Evolutionary conservation across 2,329 filamentous ascomycete genomes (phyloP), one percentile per base, ranked within the genome.

Genomic region (Clonostachys chloroleuca): DNA sequence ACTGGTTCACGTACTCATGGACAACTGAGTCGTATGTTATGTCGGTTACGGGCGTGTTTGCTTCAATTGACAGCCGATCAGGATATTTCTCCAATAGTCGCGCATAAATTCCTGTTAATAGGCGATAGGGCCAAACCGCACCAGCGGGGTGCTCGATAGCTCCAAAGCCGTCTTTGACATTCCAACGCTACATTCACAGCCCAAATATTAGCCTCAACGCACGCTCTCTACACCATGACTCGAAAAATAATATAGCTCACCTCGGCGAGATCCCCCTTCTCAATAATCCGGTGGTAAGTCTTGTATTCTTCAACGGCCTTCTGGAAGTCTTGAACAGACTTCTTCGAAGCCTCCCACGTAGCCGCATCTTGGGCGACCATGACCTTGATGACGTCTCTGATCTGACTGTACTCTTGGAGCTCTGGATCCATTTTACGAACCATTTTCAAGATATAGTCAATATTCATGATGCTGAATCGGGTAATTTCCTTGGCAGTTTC

Each of bases 41-140:
- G 9, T 53, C 50, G 4, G 49, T 51, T 3, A 56, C 60, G 5
- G 61, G 56, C 1, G 70, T 74, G 37, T 59, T 52, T 10, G 65
- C 64, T 50, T 64, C 68, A 39, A 75, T 62, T 3, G 60, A 55
- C 2, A 74, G 47, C 1, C 53, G 52, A 6, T 51, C 50, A 0
- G 56, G 45, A 5, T 65, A 63, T 3, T 58, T 51, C 10, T 45
- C 46, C 12, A 73, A 50, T 4, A 78, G 55, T 9, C 60, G 55
- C 37, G 59, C 55, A 57, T 68, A 73, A n/a, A 75, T 52, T 1
- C 58, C 56, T 10, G 68, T 69, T 1, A 77, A 63, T 4, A 79
- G 62, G 12, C 71, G 59, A 46, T 76, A 78, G 1, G 75, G 71
- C 66, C 69, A 77, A 6, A 78, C 59, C 6, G 71, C 71, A 5